Evolutionary conservation across 2,329 filamentous ascomycete genomes (phyloP).

Genomic region (Aspergillus fumigatus): DNA sequence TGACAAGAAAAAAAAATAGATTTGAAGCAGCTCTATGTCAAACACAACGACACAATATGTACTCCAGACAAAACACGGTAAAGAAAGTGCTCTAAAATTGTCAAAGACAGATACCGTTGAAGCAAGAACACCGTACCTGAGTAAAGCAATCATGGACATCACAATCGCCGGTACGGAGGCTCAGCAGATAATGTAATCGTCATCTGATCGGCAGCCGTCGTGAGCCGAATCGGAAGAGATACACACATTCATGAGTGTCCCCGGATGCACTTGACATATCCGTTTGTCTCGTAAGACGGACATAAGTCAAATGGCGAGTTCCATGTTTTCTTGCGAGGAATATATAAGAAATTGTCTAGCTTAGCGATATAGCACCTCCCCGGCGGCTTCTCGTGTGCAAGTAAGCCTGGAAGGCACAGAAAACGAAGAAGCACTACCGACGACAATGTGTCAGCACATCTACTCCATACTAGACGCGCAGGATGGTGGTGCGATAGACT

Average conservation of each 20-base stretch:
- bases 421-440: conserved; percentile 75
- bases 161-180: not conserved
- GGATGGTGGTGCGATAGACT: conserved; percentile 35
- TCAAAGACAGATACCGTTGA: not conserved
- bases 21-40: not conserved
- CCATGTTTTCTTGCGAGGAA: conserved; percentile 13
- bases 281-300: not conserved
- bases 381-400: conserved; percentile 79
- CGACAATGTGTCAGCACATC: conserved; percentile 11
- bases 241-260: not conserved
- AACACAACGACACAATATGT: not conserved
- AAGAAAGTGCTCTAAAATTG: not conserved
- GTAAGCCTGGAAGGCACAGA: conserved; percentile 84
- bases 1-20: not conserved
- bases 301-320: conserved; percentile 8
- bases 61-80: not conserved
- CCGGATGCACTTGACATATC: not conserved
- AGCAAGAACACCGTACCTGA: not conserved
- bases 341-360: conserved; percentile 30
- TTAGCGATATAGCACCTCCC: conserved; percentile 76
- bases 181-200: not conserved
- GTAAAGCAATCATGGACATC: not conserved
- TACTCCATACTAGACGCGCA: not conserved
- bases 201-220: not conserved
- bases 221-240: not conserved